Evolutionary conservation across 495 filamentous ascomycete species (phyloP), one percentile per base, ranked within the genome.

Genomic region (Neurospora sp.): DNA sequence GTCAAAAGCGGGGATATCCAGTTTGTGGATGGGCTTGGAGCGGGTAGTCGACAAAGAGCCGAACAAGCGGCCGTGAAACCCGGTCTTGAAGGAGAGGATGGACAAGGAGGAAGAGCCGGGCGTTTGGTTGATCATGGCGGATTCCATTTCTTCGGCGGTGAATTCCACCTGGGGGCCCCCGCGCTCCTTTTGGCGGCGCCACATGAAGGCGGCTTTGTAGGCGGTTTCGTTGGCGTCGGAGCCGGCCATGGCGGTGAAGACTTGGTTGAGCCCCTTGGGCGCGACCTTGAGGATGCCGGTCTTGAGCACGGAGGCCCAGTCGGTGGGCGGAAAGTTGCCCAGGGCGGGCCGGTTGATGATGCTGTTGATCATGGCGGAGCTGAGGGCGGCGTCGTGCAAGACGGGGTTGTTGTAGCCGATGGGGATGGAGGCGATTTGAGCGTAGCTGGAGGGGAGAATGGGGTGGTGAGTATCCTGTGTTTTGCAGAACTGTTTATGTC

Each of bases 161-260:
- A 98, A 98, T 75, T 94, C 93, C 38, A 92, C 92, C 69, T 91
- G 79, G 73, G 87, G 81, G 34, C 94, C 94, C 77, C 96, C 96
- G 75, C 96, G 92, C 84, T 97, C 90, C 59, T 90, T 88, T 80
- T 94, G 93, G 31, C 94, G 91, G 74, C 92, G 91, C 89, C 92
- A 99, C 91, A 99, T 99, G 87, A 98, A 98, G 72, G 96, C 96
- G 43, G 96, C 96, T 83, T 99, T 99, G 88, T 94, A 99, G 70
- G 96, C 96, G n/a, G 93, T 94, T 83, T 99, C 96, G 85, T 98
- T 98, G 82, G 96, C 96, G 80, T 99, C 96, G 10, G 94, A 97
- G 76, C 96, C 96, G 71, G 95, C 90, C 89, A 94, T 93, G 76
- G 92, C 95, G 34, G 96, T 99, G 88, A 98, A 98, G 77, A 99